A percentile compares a stretch with the other conserved stretches of the same genome.
These are phyloP conservation scores for Ogataea ganodermae DNA, from an alignment of 805 yeast genomes.

Conservation along the genomic window DNA sequence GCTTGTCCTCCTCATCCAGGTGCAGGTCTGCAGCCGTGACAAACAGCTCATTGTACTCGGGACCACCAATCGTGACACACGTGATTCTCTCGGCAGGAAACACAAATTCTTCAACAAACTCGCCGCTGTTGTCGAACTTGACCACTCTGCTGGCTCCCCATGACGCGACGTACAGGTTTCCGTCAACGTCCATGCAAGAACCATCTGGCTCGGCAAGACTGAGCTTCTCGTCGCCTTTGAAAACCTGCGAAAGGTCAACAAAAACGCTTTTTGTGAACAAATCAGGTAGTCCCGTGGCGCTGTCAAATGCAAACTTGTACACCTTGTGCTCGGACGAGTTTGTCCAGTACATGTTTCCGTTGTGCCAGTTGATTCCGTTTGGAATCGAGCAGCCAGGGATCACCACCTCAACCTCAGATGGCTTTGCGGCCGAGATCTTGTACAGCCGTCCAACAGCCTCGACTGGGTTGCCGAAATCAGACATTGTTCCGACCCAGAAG, in stretches of 20 bases:
- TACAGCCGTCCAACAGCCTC: conserved; percentile 58
- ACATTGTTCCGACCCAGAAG: conserved; percentile 83
- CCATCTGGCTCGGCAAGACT: conserved; percentile 79
- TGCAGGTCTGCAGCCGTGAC: conserved; percentile 66
- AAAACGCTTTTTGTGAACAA: conserved; percentile 40
- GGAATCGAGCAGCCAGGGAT: conserved; percentile 54
- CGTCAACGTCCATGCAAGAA: conserved; percentile 55
- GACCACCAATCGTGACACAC: conserved; percentile 72
- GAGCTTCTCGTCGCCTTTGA: conserved; percentile 13
- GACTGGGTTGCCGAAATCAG: conserved; percentile 30
- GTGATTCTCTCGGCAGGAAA: conserved; percentile 65
- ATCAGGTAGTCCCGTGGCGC: conserved; percentile 33
- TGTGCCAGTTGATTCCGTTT: conserved; percentile 69
- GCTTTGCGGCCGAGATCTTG: conserved; percentile 38
- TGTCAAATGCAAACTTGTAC: conserved; percentile 46
- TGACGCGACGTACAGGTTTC: conserved; percentile 64
- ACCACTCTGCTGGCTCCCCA: conserved; percentile 63
- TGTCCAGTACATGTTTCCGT: conserved; percentile 50
- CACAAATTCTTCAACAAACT: conserved; percentile 48
- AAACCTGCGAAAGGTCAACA: conserved; percentile 35
- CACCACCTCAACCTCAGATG: conserved; percentile 33
- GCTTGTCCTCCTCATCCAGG: conserved; percentile 40
- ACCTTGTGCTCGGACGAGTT: conserved; percentile 51
- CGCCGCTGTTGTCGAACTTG: conserved; percentile 51
- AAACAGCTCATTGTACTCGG: conserved; percentile 54